Evolutionary conservation across 1,284 basidiomycete species (phyloP).

Genomic region (Fomitopsis palustris): DNA sequence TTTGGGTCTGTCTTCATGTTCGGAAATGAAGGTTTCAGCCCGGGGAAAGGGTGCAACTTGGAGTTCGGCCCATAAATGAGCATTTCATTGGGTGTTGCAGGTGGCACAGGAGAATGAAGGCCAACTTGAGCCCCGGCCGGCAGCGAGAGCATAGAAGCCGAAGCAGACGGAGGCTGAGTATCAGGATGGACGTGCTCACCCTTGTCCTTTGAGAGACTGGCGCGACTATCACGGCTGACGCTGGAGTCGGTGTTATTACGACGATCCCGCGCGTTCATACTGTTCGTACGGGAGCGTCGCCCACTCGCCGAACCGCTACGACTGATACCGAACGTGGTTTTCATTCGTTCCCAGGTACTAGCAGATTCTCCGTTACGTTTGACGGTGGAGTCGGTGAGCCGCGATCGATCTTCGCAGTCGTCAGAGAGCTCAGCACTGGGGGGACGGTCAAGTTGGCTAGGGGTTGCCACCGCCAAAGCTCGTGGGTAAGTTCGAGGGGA

Average conservation of each 20-base stretch:
- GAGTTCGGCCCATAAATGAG: conserved; percentile 61
- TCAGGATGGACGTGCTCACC: conserved; percentile 42
- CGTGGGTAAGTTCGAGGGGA: conserved; percentile 52
- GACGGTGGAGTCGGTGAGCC: conserved; percentile 39
- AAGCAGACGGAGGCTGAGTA: conserved; percentile 60
- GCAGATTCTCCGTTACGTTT: conserved; percentile 58
- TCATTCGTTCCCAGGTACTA: conserved; percentile 68
- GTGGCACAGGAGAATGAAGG: conserved; percentile 67
- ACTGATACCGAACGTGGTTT: conserved; percentile 45
- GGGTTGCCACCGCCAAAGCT: conserved; percentile 59
- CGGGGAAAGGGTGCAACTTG: conserved; percentile 89
- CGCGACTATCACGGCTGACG: conserved; percentile 71
- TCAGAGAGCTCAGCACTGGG: conserved; percentile 44
- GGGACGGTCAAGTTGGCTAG: conserved; percentile 51
- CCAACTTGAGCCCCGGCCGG: conserved; percentile 48
- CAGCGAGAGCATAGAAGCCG: conserved; percentile 59
- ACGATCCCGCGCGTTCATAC: conserved; percentile 59
- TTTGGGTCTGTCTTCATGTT: conserved; percentile 65
- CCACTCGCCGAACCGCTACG: conserved; percentile 61
- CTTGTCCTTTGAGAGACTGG: conserved; percentile 57
- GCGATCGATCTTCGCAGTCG: conserved; percentile 48
- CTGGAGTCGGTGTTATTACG: conserved; percentile 67
- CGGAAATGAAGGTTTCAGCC: conserved; percentile 46
- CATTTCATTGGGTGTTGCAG: conserved; percentile 56
- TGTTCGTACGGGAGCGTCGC: conserved; percentile 74